Conservation (phyloP, 2,329 filamentous ascomycete species). For the Juglanconis oblonga region DNA sequence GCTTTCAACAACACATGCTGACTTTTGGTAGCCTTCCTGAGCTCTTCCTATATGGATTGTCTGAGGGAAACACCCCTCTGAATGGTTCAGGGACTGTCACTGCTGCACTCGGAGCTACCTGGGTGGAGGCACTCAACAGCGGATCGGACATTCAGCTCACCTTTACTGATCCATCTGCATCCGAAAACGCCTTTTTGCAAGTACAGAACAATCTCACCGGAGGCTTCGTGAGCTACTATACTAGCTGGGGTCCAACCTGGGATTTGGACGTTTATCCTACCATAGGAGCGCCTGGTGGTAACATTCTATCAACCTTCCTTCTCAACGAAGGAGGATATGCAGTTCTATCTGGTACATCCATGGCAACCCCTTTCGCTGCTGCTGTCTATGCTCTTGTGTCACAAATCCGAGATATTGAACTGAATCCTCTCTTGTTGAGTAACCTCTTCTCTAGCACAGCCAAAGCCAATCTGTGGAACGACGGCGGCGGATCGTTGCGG, state of each 20-base stretch:
- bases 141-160: constrained; percentile 23
- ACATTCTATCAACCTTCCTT: constrained; percentile 58
- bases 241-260: constrained; percentile 58
- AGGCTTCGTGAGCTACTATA: constrained; percentile 48
- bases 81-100: constrained; percentile 19
- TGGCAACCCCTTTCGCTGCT: constrained; percentile 51
- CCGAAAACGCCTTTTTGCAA: constrained; percentile 3
- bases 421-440: neutral
- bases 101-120: constrained; percentile 22
- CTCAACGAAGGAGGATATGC: constrained; percentile 45
- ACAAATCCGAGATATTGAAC: constrained; percentile 4
- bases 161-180: constrained; percentile 14
- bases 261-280: constrained; percentile 56
- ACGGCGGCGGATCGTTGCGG: constrained; percentile 21
- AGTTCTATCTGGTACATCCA: constrained; percentile 56
- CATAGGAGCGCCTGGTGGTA: constrained; percentile 53
- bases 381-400: constrained; percentile 14
- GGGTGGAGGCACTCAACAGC: constrained; percentile 22
- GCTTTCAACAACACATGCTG: neutral
- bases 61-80: constrained; percentile 6
- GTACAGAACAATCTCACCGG: constrained; percentile 39
- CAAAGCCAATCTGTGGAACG: constrained; percentile 29
- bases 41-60: neutral
- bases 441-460: constrained; percentile 19
- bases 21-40: neutral